phyloP scores from a whole-genome alignment of 129 eudicot species.

The Escallonia herrerae region DNA sequence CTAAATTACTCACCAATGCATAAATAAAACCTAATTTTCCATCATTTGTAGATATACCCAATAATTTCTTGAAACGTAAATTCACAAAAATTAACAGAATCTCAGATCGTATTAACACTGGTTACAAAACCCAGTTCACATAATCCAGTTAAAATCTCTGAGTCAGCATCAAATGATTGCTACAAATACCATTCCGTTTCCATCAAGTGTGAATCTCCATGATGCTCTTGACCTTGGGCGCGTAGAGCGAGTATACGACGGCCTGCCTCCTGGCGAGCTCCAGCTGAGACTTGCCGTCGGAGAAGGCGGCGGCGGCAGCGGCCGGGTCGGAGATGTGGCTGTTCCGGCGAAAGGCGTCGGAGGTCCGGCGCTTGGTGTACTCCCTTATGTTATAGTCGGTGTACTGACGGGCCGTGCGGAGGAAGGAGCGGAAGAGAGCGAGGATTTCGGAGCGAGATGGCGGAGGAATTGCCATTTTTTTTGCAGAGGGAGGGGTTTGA shows the following conservation, averaged over 20 bases:
- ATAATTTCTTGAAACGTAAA: too few species aligned
- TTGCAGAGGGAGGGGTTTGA: too few species aligned
- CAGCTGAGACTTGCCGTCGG: conserved; percentile 66
- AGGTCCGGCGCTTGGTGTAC: conserved; percentile 61
- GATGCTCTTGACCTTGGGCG: conserved; percentile 56
- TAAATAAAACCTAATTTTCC: too few species aligned
- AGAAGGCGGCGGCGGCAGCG: conserved; percentile 41
- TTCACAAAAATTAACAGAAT: too few species aligned
- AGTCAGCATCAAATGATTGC: background rate
- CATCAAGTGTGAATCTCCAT: conserved; percentile 39
- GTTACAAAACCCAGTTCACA: background rate
- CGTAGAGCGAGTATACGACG: conserved; percentile 58
- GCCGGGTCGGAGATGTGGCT: conserved; percentile 41
- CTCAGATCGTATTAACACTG: too few species aligned
- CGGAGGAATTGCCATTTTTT: conserved; percentile 11
- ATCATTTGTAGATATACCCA: too few species aligned
- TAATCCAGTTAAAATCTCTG: background rate
- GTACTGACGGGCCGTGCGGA: conserved; percentile 52
- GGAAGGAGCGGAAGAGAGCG: conserved; percentile 55
- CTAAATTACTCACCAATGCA: too few species aligned
- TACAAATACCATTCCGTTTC: too few species aligned
- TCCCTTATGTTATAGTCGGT: conserved; percentile 75
- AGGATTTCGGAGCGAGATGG: conserved; percentile 49
- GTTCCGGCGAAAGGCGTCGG: conserved; percentile 60
- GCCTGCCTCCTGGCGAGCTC: conserved; percentile 65